Base-by-base conservation (phyloP, 176 grass and related monocot genomes). In the Eragrostis curvula region DNA sequence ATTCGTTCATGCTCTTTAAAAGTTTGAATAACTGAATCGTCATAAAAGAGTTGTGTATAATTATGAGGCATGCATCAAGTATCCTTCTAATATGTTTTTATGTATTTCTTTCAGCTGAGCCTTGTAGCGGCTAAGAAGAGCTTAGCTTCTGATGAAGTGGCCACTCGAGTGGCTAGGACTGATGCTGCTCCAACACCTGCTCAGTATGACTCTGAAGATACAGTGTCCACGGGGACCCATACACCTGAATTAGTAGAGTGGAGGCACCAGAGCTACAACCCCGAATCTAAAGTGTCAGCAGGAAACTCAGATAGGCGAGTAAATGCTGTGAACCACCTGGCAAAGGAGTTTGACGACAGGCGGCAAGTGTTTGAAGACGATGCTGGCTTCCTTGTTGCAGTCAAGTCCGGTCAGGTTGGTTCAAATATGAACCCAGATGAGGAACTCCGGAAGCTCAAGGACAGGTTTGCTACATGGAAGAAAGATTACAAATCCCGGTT, bases 401-500 rank as follows among this genome's bases (percentile, higher is more conserved):
- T 88, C 3, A 87, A 83, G 60, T 87, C 83, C 0, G 82, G 84
- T n/a, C 81, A 86, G 16, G 50, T 85, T 36, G 79, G 81, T 73
- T 85, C 74, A 45, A 87, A 85, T 28, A 83, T 83, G 81, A 91
- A 85, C 70, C 91, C 93, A 11, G 89, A 92, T 5, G 87, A 90
- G 29, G 97, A 99, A 80, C 82, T 99, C 57, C 88, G 77, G 57
- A 96, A 79, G 74, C 87, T 99, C 69, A 99, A 90, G 82, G 82
- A 88, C 20, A 83, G 85, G 6, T 99, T 99, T 88, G 71, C 87
- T 49, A 85, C 89, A 59, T 99, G 97, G 97, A 99, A 99, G 83
- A 99, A 88, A 64, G 93, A 94, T 70, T 99, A 94, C 52, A 96
- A 94, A 78, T 89, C 80, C 64, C 85, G 91, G 73, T 92, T 99